Base-by-base conservation (phyloP, 2,329 filamentous ascomycete species). In the Pseudogymnoascus sp. region DNA sequence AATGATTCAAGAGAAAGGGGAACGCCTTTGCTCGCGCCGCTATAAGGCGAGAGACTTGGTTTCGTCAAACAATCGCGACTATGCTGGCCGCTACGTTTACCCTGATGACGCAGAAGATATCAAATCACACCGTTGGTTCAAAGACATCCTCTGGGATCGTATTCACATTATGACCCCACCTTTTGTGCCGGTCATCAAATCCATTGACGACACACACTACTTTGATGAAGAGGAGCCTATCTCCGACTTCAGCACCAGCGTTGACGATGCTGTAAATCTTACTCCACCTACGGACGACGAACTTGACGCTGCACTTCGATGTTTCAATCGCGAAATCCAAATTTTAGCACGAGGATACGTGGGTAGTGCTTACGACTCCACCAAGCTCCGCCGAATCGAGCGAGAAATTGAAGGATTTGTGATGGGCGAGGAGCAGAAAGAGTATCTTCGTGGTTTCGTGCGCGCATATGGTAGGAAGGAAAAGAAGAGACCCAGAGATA, bases 111-210 rank as follows among this genome's bases (percentile, higher is more conserved):
- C 90, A 1, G 85, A 90, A 66, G 92, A 97, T 62, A 96, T 97
- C 79, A 97, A 96, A 73, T 77, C 81, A 3, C 95, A 97, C 75
- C 84, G 85, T 9, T 97, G 93, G 83, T 97, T 97, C 77, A 82
- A 81, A 63, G 85, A 86, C 59, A 84, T 96, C 14, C 83, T 85
- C 0, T 97, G 91, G 95, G 84, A 89, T 12, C 83, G 83, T 0
- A 75, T 96, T 14, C 89, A 95, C 70, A 76, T 82, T 35, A 82
- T 85, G 62, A 78, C 79, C 7, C 93, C 93, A 0, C 93, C 93
- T 0, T 93, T 96, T 69, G 79, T 96, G 0, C 93, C 93, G 0
- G 81, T 85, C 8, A 86, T 97, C 23, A 79, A 80, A 40, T 78
- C 80, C 31, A 78, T 81, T 66, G 87, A 89, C 60, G 89, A 93